These are phyloP conservation scores for Sphenostylis stenocarpa DNA, from an alignment of 306 rosid genomes.

Conservation along the genomic window DNA sequence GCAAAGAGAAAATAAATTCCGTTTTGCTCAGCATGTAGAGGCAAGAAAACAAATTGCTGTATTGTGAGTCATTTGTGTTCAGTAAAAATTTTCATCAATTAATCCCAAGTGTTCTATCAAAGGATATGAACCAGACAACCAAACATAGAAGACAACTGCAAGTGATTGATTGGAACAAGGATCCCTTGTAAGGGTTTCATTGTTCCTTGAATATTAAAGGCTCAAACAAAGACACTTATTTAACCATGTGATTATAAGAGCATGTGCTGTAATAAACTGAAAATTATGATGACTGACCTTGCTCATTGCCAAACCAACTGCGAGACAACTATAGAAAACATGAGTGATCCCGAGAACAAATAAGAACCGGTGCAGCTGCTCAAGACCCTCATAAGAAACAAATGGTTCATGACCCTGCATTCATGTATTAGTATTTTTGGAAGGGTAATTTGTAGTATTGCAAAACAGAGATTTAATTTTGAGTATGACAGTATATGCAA, in stretches of 20 bases:
- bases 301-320: constrained; percentile 96
- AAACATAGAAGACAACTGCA: not conserved
- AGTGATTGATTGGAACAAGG: constrained; percentile 20
- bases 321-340: constrained; percentile 85
- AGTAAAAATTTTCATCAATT: not conserved
- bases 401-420: constrained; percentile 93
- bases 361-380: constrained; percentile 91
- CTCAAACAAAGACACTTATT: not conserved
- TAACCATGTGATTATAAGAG: not conserved
- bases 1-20: constrained; percentile 28
- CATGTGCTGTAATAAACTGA: not conserved
- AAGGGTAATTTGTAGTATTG: constrained; percentile 5
- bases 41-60: not conserved
- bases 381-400: constrained; percentile 94
- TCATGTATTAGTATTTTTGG: constrained; percentile 20
- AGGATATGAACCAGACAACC: not conserved
- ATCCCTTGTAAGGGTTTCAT: not conserved
- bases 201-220: not conserved
- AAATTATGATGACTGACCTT: constrained; percentile 50
- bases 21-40: not conserved
- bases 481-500: not conserved
- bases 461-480: not conserved
- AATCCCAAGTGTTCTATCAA: not conserved
- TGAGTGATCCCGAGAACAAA: constrained; percentile 96
- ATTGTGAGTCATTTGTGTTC: not conserved